Base-by-base conservation (phyloP, 2,329 filamentous ascomycete genomes). In the Didymella keratinophila region DNA sequence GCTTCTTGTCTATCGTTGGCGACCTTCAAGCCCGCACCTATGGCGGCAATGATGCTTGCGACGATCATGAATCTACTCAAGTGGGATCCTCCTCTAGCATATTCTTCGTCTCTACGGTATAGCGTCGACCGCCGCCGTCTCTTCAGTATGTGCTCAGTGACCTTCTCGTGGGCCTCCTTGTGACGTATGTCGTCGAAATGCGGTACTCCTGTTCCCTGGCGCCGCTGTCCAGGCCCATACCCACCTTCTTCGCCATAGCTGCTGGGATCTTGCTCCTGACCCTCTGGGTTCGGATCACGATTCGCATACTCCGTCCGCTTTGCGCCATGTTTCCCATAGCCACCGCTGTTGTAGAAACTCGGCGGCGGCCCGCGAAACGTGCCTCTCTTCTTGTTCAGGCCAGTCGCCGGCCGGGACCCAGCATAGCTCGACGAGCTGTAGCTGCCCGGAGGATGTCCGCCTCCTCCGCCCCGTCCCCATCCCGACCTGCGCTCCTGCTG, bases 331-430 rank as follows among this genome's bases (percentile, higher is more conserved):
- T 79, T 75, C 46, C 91, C 91, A 84, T 92, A 96, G 3, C 90
- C 92, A 4, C 92, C 93, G 61, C 84, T 88, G 18, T 89, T 85
- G 77, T 92, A 97, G 80, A 97, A 98, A 63, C 87, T 91, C 0
- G 94, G 93, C 49, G 95, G 93, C 3, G 95, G 94, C 0, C 94
- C 94, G 20, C 86, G 86, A 77, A 96, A 97, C 4, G 88, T 83
- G 2, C 87, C 86, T 2, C 92, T 83, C 23, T 94, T 86, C 39
- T 89, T 86, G 73, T 89, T 93, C 30, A 99, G 81, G 0, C 95
- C 95, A 1, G 87, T 92, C 0, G 95, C 87, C 0, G 93, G 88
- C 0, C 95, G 86, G 1, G 89, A 87, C 50, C 92, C 92, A 2
- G 88, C 89, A 0, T 87, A 77, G 16, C 70, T 67, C n/a, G 89